These are phyloP conservation scores for Didymella pinodella DNA, from an alignment of 2,329 filamentous ascomycete genomes.

Conservation along the genomic window DNA sequence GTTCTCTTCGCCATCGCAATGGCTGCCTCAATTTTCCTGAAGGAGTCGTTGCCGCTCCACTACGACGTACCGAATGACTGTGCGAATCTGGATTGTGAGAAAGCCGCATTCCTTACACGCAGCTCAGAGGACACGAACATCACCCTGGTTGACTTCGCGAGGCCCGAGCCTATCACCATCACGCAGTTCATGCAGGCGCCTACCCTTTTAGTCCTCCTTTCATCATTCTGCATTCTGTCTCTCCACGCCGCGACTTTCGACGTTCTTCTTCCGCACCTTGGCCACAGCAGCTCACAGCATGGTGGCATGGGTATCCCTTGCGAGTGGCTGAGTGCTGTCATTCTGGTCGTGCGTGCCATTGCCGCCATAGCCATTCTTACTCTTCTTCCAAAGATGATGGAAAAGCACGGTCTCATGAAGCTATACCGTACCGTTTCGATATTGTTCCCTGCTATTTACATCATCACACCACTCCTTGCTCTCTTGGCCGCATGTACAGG, in stretches of 20 bases:
- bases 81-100: conserved; percentile 54
- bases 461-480: conserved; percentile 52
- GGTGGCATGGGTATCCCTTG: conserved; percentile 58
- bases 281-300: conserved; percentile 55
- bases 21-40: conserved; percentile 51
- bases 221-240: conserved; percentile 63
- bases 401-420: conserved; percentile 53
- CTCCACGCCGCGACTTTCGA: conserved; percentile 64
- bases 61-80: conserved; percentile 28
- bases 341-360: conserved; percentile 53
- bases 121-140: conserved; percentile 48
- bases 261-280: conserved; percentile 57
- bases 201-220: conserved; percentile 56
- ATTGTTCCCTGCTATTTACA: conserved; percentile 52
- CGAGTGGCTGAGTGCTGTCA: conserved; percentile 53
- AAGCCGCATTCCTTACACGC: conserved; percentile 56
- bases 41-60: conserved; percentile 50
- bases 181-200: conserved; percentile 57
- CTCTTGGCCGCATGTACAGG: conserved; percentile 47
- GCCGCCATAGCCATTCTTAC: conserved; percentile 52
- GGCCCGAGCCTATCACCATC: conserved; percentile 54
- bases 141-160: conserved; percentile 46
- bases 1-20: conserved; percentile 54
- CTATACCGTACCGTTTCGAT: conserved; percentile 54
- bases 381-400: conserved; percentile 48